These are phyloP conservation scores for Aspergillus luchuensis DNA, from an alignment of 2,329 filamentous ascomycete genomes.

Conservation along the genomic window DNA sequence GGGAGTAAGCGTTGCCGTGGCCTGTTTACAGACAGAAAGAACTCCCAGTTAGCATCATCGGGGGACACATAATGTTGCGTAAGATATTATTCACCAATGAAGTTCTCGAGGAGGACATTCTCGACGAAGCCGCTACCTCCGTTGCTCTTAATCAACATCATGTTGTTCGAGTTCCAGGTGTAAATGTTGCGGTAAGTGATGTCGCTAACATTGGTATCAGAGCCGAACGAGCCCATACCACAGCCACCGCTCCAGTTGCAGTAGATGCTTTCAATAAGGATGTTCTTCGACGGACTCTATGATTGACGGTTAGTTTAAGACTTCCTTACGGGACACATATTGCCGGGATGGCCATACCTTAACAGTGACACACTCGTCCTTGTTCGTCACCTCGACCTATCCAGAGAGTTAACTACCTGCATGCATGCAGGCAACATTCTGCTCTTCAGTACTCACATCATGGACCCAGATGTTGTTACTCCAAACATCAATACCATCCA, in stretches of 20 bases:
- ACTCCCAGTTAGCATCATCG: conserved; percentile 28
- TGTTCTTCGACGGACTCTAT: conserved; percentile 53
- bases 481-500: conserved; percentile 61
- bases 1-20: conserved; percentile 60
- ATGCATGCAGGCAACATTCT: background rate
- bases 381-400: conserved; percentile 61
- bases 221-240: conserved; percentile 58
- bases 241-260: conserved; percentile 64
- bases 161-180: conserved; percentile 61
- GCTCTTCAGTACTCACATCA: conserved; percentile 40
- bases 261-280: conserved; percentile 61
- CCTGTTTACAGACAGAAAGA: conserved; percentile 34
- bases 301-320: background rate
- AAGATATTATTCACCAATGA: conserved; percentile 43
- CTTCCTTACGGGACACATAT: background rate
- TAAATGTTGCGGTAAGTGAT: conserved; percentile 61
- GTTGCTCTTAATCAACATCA: conserved; percentile 65
- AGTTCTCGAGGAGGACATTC: conserved; percentile 57
- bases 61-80: background rate
- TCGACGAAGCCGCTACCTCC: conserved; percentile 58
- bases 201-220: conserved; percentile 53
- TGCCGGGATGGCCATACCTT: conserved; percentile 37
- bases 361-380: conserved; percentile 63
- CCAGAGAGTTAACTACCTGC: background rate
- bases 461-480: conserved; percentile 61